Conservation (phyloP, 2,329 filamentous ascomycete species). For the Ophiostoma quercus region DNA sequence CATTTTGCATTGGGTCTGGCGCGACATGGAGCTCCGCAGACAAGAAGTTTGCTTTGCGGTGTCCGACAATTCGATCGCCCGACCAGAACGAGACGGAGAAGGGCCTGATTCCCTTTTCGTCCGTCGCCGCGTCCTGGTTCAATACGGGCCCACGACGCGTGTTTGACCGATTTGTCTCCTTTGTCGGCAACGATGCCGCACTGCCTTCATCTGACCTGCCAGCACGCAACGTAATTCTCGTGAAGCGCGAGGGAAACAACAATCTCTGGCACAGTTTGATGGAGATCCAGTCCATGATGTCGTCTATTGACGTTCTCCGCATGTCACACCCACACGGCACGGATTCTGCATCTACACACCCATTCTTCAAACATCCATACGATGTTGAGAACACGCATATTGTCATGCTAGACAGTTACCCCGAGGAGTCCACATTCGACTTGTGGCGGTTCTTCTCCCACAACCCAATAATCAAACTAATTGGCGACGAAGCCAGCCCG, state of each 20-base stretch:
- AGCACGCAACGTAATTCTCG: slow-evolving; percentile 19
- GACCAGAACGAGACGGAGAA: slow-evolving; percentile 17
- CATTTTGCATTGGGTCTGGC: slow-evolving; percentile 22
- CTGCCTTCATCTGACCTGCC: background rate
- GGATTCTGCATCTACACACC: no score
- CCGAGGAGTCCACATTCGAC: slow-evolving; percentile 36
- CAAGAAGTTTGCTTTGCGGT: slow-evolving; percentile 21
- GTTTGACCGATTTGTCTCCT: slow-evolving; percentile 18
- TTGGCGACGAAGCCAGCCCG: slow-evolving; percentile 25
- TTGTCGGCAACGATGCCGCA: background rate
- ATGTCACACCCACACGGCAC: slow-evolving; percentile 7
- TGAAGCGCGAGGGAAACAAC: slow-evolving; percentile 26
- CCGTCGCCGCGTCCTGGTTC: slow-evolving; percentile 23
- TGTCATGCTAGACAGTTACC: slow-evolving; percentile 35
- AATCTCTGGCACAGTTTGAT: slow-evolving; percentile 28
- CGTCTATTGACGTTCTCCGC: slow-evolving; percentile 26
- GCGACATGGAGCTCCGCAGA: slow-evolving; percentile 12
- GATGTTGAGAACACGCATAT: slow-evolving; percentile 28
- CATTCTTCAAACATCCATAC: slow-evolving; percentile 18
- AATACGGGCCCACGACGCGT: slow-evolving; percentile 24
- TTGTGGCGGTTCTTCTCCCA: slow-evolving; percentile 37
- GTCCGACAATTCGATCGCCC: slow-evolving; percentile 14
- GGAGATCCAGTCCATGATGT: slow-evolving; percentile 27
- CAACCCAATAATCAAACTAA: slow-evolving; percentile 31
- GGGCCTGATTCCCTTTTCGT: slow-evolving; percentile 20